Conservation (phyloP, 1,139 yeast genomes). For the Geotrichum histeridarum region DNA sequence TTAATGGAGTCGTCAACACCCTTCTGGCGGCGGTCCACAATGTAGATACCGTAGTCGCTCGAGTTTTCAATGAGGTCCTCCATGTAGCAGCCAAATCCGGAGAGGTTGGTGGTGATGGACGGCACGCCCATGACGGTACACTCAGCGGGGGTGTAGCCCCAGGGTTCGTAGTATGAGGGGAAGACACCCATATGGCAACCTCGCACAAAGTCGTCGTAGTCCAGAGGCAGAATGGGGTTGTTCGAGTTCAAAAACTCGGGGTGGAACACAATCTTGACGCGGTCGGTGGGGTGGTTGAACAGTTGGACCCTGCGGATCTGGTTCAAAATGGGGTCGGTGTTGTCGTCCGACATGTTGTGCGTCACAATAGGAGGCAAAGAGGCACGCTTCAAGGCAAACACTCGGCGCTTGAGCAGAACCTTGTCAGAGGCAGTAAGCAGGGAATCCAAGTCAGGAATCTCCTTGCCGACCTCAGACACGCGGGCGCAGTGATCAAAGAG, state of each 20-base stretch:
- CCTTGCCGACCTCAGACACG: constrained; percentile 58
- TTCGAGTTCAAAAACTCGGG: constrained; percentile 94
- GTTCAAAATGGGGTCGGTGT: constrained; percentile 82
- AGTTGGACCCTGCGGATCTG: constrained; percentile 89
- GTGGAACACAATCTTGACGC: constrained; percentile 94
- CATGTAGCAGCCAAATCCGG: constrained; percentile 98
- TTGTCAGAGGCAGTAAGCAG: constrained; percentile 83
- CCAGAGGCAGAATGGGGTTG: constrained; percentile 90
- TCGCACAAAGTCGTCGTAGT: constrained; percentile 94
- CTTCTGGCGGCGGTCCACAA: constrained; percentile 91
- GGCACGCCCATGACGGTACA: constrained; percentile 99
- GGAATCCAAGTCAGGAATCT: constrained; percentile 66
- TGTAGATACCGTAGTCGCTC: constrained; percentile 91
- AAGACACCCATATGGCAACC: constrained; percentile 98
- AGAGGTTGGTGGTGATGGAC: constrained; percentile 90
- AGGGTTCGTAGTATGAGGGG: constrained; percentile 97
- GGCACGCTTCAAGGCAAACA: constrained; percentile 84
- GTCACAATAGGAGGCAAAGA: constrained; percentile 93
- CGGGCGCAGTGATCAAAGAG: constrained; percentile 87
- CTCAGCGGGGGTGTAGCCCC: constrained; percentile 99
- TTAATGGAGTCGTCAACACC: constrained; percentile 90
- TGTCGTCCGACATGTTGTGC: constrained; percentile 92
- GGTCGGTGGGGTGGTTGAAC: constrained; percentile 82
- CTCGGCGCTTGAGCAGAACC: constrained; percentile 84
- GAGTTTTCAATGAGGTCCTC: constrained; percentile 94